phyloP scores from a whole-genome alignment of 202 grass and related monocot species.

The Dendrocalamus latiflorus region DNA sequence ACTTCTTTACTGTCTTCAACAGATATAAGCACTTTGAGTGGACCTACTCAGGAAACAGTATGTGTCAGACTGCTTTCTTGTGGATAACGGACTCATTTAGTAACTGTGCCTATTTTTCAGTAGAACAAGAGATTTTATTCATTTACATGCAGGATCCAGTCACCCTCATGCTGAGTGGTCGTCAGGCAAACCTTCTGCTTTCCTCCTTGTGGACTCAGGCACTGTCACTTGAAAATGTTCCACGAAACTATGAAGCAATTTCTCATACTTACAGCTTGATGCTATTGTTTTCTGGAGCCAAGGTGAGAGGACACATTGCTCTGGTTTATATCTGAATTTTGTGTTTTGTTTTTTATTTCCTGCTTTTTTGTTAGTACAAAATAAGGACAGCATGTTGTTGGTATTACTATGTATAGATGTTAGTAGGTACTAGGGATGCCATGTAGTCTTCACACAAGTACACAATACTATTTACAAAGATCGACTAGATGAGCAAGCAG shows the following conservation, averaged over 20 bases:
- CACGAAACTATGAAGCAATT: slow-evolving; percentile 83
- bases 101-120: neutral
- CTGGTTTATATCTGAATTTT: neutral
- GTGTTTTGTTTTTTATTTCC: neutral
- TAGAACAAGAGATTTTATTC: slow-evolving; percentile 21
- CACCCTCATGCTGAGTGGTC: slow-evolving; percentile 60
- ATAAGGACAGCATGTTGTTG: neutral
- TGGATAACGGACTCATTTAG: slow-evolving; percentile 5
- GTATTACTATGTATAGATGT: neutral
- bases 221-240: slow-evolving; percentile 66
- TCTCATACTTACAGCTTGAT: slow-evolving; percentile 92
- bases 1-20: slow-evolving; percentile 29
- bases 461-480: neutral
- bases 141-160: slow-evolving; percentile 60
- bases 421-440: neutral
- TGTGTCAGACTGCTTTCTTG: neutral
- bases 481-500: neutral
- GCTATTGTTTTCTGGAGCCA: slow-evolving; percentile 80
- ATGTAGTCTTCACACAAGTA: neutral
- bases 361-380: neutral
- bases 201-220: slow-evolving; percentile 91
- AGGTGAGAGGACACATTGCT: slow-evolving; percentile 45
- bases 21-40: slow-evolving; percentile 40
- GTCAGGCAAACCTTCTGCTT: slow-evolving; percentile 73
- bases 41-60: slow-evolving; percentile 52